A percentile compares a stretch with the other conserved stretches of the same genome.
Evolutionary conservation across 2,329 filamentous ascomycete species (phyloP).

Genomic region (Apiospora hydei): DNA sequence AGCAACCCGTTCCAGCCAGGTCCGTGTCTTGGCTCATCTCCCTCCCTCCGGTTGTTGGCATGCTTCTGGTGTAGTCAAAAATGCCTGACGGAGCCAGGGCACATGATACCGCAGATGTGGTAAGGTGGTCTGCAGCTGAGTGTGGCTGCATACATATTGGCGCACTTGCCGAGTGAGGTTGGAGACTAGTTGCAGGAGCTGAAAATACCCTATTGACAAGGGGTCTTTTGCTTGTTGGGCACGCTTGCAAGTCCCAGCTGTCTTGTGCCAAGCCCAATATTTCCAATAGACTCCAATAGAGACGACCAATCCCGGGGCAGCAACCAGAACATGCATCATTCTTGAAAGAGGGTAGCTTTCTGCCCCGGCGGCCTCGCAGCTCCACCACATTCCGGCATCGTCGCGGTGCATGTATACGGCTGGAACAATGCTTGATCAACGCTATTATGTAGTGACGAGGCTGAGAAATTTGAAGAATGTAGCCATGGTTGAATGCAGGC

Average conservation of each 20-base stretch:
- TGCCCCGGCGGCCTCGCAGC: not conserved
- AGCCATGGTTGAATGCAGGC: not conserved
- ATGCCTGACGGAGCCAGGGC: not conserved
- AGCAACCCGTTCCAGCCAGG: not conserved
- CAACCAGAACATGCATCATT: not conserved
- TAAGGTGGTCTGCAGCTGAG: not conserved
- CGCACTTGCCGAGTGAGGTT: not conserved
- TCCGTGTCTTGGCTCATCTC: not conserved
- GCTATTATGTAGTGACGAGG: not conserved
- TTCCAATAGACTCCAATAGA: not conserved
- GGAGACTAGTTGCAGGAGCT: constrained; percentile 13
- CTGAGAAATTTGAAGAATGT: not conserved
- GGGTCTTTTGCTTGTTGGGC: constrained; percentile 6
- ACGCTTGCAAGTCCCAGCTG: not conserved
- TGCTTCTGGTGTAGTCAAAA: not conserved
- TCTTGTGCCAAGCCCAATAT: constrained; percentile 17
- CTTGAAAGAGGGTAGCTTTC: not conserved
- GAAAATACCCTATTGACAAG: not conserved
- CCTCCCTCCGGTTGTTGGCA: not conserved
- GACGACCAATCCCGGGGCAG: not conserved
- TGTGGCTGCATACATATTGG: constrained; percentile 6
- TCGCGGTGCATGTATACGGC: not conserved
- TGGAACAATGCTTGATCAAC: not conserved
- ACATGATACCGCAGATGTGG: not conserved
- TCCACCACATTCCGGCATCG: not conserved